Percentiles rank a stretch among this genome's conserved stretches.
Conservation (phyloP, 805 yeast genomes). For the Zygotorulaspora sp. region DNA sequence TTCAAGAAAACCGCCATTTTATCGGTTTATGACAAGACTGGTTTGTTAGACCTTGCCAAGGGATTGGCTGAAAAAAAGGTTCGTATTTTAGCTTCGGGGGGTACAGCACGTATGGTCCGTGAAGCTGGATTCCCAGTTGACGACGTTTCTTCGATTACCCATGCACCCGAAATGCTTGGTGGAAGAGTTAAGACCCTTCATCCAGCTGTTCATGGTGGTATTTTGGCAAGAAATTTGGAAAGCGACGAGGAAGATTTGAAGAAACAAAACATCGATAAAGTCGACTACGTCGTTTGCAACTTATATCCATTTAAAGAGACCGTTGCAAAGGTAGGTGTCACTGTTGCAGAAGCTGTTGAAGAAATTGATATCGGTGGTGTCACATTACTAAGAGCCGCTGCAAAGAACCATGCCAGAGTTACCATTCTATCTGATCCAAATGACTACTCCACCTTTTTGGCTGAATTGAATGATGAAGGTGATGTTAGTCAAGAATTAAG, state of each 20-base stretch:
- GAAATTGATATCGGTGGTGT: slow-evolving; percentile 99
- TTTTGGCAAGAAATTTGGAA: slow-evolving; percentile 88
- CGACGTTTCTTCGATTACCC: slow-evolving; percentile 90
- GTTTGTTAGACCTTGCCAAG: slow-evolving; percentile 90
- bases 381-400: slow-evolving; percentile 95
- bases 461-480: slow-evolving; percentile 65
- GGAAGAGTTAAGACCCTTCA: slow-evolving; percentile 98
- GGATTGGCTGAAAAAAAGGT: slow-evolving; percentile 87
- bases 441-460: slow-evolving; percentile 83
- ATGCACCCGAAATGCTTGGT: slow-evolving; percentile 98
- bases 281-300: slow-evolving; percentile 95
- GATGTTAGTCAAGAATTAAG: slow-evolving; percentile 68
- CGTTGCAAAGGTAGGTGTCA: slow-evolving; percentile 89
- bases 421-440: slow-evolving; percentile 91
- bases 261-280: slow-evolving; percentile 89
- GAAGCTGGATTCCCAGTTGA: slow-evolving; percentile 98
- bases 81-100: slow-evolving; percentile 93
- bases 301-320: slow-evolving; percentile 98
- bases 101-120: slow-evolving; percentile 89
- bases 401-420: slow-evolving; percentile 95
- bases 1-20: slow-evolving; percentile 83
- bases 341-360: slow-evolving; percentile 96
- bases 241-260: slow-evolving; percentile 84
- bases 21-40: slow-evolving; percentile 97
- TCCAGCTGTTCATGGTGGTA: slow-evolving; percentile 98